A percentile compares a stretch with the other conserved stretches of the same genome.
Evolutionary conservation across 2,329 filamentous ascomycete species (phyloP).

Genomic region (Chaetomium olivaceum): DNA sequence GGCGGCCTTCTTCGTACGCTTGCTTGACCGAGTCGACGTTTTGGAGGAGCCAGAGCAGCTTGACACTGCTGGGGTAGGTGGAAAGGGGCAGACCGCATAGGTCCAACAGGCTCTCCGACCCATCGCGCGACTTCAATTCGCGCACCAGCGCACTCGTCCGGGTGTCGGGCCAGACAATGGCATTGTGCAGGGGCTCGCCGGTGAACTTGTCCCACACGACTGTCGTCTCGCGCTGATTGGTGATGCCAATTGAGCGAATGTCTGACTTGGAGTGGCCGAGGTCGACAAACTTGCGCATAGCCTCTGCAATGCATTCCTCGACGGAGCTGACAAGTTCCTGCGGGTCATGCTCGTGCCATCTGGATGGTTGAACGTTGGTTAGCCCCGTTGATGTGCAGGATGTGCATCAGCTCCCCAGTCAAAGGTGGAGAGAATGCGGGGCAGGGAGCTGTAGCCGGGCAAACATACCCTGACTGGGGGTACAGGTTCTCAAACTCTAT

Average conservation of each 20-base stretch:
- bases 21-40: constrained; percentile 68
- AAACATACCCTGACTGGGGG: constrained; percentile 75
- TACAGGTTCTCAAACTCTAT: constrained; percentile 85
- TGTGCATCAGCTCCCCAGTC: constrained; percentile 15
- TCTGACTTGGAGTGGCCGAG: constrained; percentile 66
- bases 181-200: constrained; percentile 78
- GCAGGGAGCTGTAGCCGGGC: constrained; percentile 5
- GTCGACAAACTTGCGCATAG: constrained; percentile 69
- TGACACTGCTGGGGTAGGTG: constrained; percentile 85
- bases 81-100: constrained; percentile 81
- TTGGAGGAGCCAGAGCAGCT: constrained; percentile 78
- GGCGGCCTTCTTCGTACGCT: constrained; percentile 72
- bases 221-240: constrained; percentile 87
- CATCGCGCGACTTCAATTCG: constrained; percentile 68
- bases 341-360: constrained; percentile 90
- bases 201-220: constrained; percentile 81
- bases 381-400: constrained; percentile 15
- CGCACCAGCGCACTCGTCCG: constrained; percentile 71
- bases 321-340: constrained; percentile 73
- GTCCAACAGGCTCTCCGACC: constrained; percentile 67
- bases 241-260: constrained; percentile 80
- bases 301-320: constrained; percentile 75
- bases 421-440: constrained; percentile 19
- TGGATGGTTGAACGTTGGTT: constrained; percentile 39
- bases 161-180: constrained; percentile 89